Percentiles rank a stretch among this genome's conserved stretches.
Conservation (phyloP, 495 filamentous ascomycete species). For the Oleoguttula mirabilis region DNA sequence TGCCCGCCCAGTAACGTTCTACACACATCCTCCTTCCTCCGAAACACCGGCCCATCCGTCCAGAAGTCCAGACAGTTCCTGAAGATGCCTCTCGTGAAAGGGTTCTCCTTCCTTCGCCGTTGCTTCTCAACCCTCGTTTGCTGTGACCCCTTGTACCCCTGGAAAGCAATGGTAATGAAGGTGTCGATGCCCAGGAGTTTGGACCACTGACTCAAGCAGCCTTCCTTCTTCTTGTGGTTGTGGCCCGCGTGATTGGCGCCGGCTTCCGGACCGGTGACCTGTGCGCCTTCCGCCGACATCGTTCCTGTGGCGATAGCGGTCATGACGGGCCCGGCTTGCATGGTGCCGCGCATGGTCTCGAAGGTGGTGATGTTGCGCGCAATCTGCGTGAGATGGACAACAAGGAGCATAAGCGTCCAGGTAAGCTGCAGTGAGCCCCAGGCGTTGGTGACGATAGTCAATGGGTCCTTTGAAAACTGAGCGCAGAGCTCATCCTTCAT, state of each 20-base stretch:
- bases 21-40: conserved; percentile 53
- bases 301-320: conserved; percentile 67
- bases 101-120: conserved; percentile 50
- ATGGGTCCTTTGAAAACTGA: conserved; percentile 64
- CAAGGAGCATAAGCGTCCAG: conserved; percentile 92
- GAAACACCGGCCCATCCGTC: conserved; percentile 79
- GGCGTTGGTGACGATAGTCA: conserved; percentile 62
- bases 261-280: conserved; percentile 39
- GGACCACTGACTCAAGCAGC: conserved; percentile 67
- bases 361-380: conserved; percentile 86
- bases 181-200: conserved; percentile 80
- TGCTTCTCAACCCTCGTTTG: conserved; percentile 34
- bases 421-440: conserved; percentile 75
- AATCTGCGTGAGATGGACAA: conserved; percentile 83
- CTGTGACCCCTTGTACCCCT: conserved; percentile 43
- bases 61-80: conserved; percentile 94
- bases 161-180: conserved; percentile 58
- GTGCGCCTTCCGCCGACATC: conserved; percentile 54
- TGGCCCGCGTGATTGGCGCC: conserved; percentile 26
- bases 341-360: conserved; percentile 62
- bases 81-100: conserved; percentile 67
- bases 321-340: conserved; percentile 48
- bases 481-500: conserved; percentile 62
- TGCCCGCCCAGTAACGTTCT: conserved; percentile 65
- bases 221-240: conserved; percentile 31